A percentile compares a stretch with the other conserved stretches of the same genome.
phyloP scores from a whole-genome alignment of 1,139 yeast genomes.

The Pichia sp. region DNA sequence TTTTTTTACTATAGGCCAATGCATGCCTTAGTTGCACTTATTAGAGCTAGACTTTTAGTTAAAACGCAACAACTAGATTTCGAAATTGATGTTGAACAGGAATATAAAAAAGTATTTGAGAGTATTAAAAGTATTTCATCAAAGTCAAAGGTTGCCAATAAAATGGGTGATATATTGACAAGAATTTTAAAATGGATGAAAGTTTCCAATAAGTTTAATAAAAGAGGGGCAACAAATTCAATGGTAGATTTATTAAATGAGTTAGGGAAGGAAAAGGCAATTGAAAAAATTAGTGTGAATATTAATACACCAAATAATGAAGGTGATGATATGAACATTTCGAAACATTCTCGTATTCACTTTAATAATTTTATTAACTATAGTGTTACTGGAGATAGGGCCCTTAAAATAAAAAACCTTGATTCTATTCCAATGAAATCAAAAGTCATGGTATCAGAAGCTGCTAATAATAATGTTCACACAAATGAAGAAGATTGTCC shows the following conservation, averaged over 20 bases:
- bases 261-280: slow-evolving; percentile 41
- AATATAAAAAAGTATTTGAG: slow-evolving; percentile 31
- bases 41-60: slow-evolving; percentile 40
- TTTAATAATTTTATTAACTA: slow-evolving; percentile 26
- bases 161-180: slow-evolving; percentile 39
- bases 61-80: slow-evolving; percentile 34
- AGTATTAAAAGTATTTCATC: slow-evolving; percentile 24
- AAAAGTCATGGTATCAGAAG: background rate
- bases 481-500: no score
- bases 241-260: slow-evolving; percentile 40
- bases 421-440: background rate
- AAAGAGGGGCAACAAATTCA: slow-evolving; percentile 32
- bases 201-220: slow-evolving; percentile 34
- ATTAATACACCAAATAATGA: slow-evolving; percentile 13
- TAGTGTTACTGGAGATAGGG: slow-evolving; percentile 6
- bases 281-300: slow-evolving; percentile 39
- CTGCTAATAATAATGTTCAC: no score
- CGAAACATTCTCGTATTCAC: slow-evolving; percentile 23
- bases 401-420: background rate
- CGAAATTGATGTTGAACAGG: slow-evolving; percentile 35
- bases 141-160: slow-evolving; percentile 36
- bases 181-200: slow-evolving; percentile 45
- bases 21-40: slow-evolving; percentile 45
- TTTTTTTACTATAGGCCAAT: slow-evolving; percentile 51
- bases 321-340: slow-evolving; percentile 22